phyloP scores from a whole-genome alignment of 768 basidiomycete species.

The Cyclocybe cylindracea region DNA sequence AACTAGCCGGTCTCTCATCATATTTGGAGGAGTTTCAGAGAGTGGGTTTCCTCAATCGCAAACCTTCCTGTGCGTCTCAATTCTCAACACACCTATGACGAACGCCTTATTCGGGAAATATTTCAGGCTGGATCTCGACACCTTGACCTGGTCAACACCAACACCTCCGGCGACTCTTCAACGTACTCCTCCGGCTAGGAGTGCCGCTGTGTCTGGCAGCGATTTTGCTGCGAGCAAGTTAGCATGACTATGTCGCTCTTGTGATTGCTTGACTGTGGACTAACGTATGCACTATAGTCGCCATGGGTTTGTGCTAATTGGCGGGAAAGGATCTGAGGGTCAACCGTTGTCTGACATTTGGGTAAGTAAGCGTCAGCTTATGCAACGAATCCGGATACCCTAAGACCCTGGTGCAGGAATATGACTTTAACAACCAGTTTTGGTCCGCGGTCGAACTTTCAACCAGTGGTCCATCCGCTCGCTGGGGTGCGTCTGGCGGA shows the following conservation, averaged over 20 bases:
- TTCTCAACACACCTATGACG: not conserved
- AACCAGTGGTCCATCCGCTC: conserved; percentile 54
- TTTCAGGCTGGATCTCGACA: conserved; percentile 60
- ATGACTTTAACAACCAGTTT: conserved; percentile 73
- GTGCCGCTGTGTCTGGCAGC: conserved; percentile 60
- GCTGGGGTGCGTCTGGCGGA: conserved; percentile 77
- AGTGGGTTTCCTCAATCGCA: conserved; percentile 61
- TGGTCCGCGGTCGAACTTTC: conserved; percentile 65
- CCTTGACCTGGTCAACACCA: conserved; percentile 62
- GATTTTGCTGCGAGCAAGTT: conserved; percentile 86
- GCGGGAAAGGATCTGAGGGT: conserved; percentile 61
- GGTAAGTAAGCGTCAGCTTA: conserved; percentile 43
- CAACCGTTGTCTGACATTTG: conserved; percentile 67
- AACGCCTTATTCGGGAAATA: conserved; percentile 7
- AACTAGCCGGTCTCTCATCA: conserved; percentile 55
- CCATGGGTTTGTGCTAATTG: conserved; percentile 71
- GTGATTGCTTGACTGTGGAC: not conserved
- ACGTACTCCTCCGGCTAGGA: conserved; percentile 58
- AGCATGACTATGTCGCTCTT: conserved; percentile 27
- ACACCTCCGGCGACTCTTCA: conserved; percentile 48
- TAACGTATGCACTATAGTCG: conserved; percentile 49
- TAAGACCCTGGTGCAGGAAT: conserved; percentile 53
- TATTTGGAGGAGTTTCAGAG: conserved; percentile 77
- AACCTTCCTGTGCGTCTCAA: conserved; percentile 62
- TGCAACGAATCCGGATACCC: not conserved